Evolutionary conservation across 2,329 filamentous ascomycete genomes (phyloP).

Genomic region (Sphaerostilbella broomeana): DNA sequence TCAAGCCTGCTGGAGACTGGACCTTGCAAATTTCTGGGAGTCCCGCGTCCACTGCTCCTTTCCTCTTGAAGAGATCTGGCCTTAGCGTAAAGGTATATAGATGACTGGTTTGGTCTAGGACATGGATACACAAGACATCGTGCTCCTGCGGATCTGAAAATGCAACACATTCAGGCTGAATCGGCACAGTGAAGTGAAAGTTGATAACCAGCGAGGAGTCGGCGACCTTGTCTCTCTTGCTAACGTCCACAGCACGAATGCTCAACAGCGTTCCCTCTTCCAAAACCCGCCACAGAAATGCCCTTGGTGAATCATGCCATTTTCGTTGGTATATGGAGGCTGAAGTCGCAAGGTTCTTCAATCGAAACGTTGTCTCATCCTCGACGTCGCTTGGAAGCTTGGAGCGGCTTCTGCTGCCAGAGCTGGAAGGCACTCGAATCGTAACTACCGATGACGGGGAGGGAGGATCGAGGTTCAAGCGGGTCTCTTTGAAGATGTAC

Average conservation of each 20-base stretch:
- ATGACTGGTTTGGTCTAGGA: slow-evolving; percentile 69
- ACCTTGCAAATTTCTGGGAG: slow-evolving; percentile 72
- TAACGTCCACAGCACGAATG: slow-evolving; percentile 75
- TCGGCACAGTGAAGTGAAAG: slow-evolving; percentile 66
- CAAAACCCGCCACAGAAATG: slow-evolving; percentile 85
- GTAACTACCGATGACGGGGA: slow-evolving; percentile 63
- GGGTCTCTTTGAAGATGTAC: slow-evolving; percentile 79
- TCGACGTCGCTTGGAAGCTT: slow-evolving; percentile 39
- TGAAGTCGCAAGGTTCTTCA: slow-evolving; percentile 66
- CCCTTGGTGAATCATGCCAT: slow-evolving; percentile 68
- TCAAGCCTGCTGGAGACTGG: slow-evolving; percentile 64
- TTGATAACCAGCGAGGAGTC: slow-evolving; percentile 72
- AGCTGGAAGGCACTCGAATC: slow-evolving; percentile 57
- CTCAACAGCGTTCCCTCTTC: slow-evolving; percentile 75
- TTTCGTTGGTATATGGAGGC: slow-evolving; percentile 80
- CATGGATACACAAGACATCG: slow-evolving; percentile 72
- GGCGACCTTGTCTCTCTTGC: slow-evolving; percentile 55
- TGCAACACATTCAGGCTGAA: slow-evolving; percentile 72
- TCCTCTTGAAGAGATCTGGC: slow-evolving; percentile 72
- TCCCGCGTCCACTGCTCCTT: slow-evolving; percentile 62
- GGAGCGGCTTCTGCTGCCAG: slow-evolving; percentile 37
- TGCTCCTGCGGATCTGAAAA: slow-evolving; percentile 74
- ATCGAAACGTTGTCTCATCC: slow-evolving; percentile 68
- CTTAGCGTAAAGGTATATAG: slow-evolving; percentile 79
- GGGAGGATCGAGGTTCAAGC: slow-evolving; percentile 71